Evolutionary conservation across 345 rosid species (phyloP).

Genomic region (Arabidopsis arenosa): DNA sequence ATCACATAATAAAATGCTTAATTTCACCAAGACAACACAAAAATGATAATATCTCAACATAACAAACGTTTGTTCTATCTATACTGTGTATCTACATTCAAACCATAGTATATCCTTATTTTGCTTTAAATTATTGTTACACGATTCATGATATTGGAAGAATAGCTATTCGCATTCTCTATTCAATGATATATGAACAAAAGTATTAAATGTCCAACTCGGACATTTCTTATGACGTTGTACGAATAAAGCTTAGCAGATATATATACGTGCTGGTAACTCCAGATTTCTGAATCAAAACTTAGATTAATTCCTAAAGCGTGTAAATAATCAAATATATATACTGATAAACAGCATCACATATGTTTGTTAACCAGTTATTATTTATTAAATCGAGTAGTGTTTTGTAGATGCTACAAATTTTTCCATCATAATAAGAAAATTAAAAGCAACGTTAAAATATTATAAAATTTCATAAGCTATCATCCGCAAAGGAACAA

Average conservation of each 20-base stretch:
- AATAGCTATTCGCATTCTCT: too few species aligned
- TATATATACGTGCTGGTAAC: conserved; percentile 29
- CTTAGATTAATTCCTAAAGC: too few species aligned
- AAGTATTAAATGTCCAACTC: conserved; percentile 6
- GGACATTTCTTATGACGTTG: conserved; percentile 10
- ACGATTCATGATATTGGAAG: not conserved
- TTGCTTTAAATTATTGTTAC: not conserved
- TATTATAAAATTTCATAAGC: not conserved
- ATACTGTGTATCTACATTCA: not conserved
- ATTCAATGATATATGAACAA: not conserved
- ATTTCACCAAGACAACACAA: not conserved
- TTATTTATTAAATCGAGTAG: not conserved
- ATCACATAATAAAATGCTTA: not conserved
- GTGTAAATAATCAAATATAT: too few species aligned
- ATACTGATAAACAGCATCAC: too few species aligned
- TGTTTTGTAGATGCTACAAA: not conserved
- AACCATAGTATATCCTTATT: not conserved
- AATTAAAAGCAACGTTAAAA: not conserved
- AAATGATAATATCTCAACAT: not conserved
- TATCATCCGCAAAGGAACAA: too few species aligned
- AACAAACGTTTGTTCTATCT: not conserved
- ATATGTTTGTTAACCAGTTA: too few species aligned
- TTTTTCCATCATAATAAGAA: not conserved
- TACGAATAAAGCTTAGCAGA: not conserved
- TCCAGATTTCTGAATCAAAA: not conserved